A percentile compares a stretch with the other conserved stretches of the same genome.
Conservation (phyloP, 2,329 filamentous ascomycete genomes). For the Nannizziopsis arthrosporioides region DNA sequence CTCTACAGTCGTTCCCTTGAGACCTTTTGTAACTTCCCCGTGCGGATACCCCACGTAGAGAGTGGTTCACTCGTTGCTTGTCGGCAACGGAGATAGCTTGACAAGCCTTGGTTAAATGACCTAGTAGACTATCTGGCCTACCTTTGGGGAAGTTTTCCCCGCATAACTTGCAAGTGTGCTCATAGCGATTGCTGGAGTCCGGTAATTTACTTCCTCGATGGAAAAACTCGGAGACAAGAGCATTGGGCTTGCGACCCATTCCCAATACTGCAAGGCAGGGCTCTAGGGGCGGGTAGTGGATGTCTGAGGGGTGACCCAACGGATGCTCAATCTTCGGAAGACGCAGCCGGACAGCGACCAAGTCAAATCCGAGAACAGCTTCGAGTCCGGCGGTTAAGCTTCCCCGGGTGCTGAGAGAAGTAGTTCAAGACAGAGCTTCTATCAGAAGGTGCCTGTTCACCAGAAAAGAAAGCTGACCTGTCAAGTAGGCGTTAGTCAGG, state of each 20-base stretch:
- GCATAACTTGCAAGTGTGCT: constrained; percentile 79
- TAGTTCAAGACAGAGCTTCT: too few relatives aligned
- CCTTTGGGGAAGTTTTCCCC: constrained; percentile 85
- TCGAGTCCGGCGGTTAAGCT: too few relatives aligned
- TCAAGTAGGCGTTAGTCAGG: too few relatives aligned
- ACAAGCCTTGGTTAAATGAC: constrained; percentile 77
- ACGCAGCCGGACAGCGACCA: too few relatives aligned
- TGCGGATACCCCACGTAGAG: constrained; percentile 39
- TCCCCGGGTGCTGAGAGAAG: too few relatives aligned
- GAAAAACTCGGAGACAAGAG: constrained; percentile 78
- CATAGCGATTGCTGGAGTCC: constrained; percentile 83
- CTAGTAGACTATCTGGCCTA: constrained; percentile 67
- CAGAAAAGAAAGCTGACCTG: too few relatives aligned
- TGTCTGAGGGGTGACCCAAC: too few relatives aligned
- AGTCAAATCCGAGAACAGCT: too few relatives aligned
- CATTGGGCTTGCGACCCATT: constrained; percentile 77
- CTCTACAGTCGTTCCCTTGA: constrained; percentile 28
- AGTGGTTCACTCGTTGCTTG: constrained; percentile 60
- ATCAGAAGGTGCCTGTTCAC: too few relatives aligned
- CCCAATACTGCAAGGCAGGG: not conserved
- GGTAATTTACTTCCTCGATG: constrained; percentile 73
- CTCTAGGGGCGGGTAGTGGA: too few relatives aligned
- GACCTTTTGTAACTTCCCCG: constrained; percentile 18
- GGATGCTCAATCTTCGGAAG: too few relatives aligned
- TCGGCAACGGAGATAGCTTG: constrained; percentile 64